Evolutionary conservation across 2,329 filamentous ascomycete species (phyloP), one percentile per base, ranked within the genome.

Genomic region (Aaosphaeria arxii): DNA sequence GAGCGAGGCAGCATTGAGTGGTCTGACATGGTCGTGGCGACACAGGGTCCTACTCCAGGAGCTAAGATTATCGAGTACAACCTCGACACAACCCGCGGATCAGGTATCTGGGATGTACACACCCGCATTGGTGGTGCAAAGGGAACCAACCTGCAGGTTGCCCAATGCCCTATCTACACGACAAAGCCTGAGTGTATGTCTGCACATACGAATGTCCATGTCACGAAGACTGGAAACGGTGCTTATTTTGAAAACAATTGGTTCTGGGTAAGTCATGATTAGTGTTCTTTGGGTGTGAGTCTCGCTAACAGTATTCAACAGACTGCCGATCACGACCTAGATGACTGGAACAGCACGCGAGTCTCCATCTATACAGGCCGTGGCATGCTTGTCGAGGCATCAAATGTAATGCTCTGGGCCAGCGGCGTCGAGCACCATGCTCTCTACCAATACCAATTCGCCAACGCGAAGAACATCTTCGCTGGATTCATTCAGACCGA

Each of bases 171-270:
- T 58, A 92, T 91, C 75, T 85, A 83, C 35, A 66, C 71, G n/a
- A 52, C 54, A 4, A 84, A 87, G 53, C 60, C 78, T 1, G 73
- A 81, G 33, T 96, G 91, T 71, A 78, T 85, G 45, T 89, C 84
- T 24, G 81, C 89, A 2, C 94, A 91, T 52, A 62, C 71, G 35
- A 65, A 72, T 17, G 57, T 76, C 5, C 74, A 76, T 49, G 55
- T 84, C 39, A 84, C 82, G 5, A 69, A 73, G 45, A 67, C 74
- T 4, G 79, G 74, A 1, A 85, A 82, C 7, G 64, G 65, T 45
- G 81, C 84, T 17, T 95, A 95, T 71, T 77, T 96, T 43, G 90
- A 95, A 73, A 96, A 96, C 74, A 86, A 82, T 45, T 96, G 91
- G 91, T 86, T 88, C 73, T 96, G 91, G 91, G 56, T 60, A 46